These are phyloP conservation scores for Ballota nigra DNA, from an alignment of 257 asterid genomes.

Conservation along the genomic window DNA sequence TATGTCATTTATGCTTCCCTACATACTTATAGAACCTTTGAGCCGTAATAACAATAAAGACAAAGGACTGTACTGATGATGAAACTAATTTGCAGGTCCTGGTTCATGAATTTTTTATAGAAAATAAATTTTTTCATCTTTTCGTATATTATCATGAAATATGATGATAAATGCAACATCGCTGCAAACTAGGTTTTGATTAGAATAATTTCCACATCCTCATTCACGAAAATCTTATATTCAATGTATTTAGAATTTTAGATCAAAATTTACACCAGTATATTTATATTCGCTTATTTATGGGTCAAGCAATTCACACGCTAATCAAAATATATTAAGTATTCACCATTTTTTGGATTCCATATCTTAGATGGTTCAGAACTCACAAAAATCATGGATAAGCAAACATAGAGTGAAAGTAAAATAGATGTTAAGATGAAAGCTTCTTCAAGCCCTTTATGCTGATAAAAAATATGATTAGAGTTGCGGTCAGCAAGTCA, in stretches of 20 bases:
- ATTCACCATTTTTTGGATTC: background rate
- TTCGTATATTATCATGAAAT: background rate
- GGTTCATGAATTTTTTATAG: background rate
- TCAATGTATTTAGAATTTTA: background rate
- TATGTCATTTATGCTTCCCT: background rate
- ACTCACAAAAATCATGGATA: background rate
- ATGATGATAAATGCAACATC: background rate
- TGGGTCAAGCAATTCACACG: background rate
- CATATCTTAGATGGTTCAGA: constrained; percentile 7
- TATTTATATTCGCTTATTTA: background rate
- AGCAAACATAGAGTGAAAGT: background rate
- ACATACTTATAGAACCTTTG: background rate
- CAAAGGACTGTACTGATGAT: background rate
- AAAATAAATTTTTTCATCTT: background rate
- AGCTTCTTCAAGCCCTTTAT: background rate
- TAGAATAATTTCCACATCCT: background rate
- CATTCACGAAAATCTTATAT: background rate
- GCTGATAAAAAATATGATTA: constrained; percentile 3
- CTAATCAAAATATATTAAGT: background rate
- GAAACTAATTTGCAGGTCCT: background rate
- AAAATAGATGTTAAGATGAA: background rate
- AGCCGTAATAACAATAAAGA: background rate
- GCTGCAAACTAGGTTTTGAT: background rate
- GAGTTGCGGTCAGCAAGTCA: constrained; percentile 9
- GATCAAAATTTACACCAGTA: background rate